These are phyloP conservation scores for Tirmania nivea DNA, from an alignment of 495 filamentous ascomycete species.

Conservation along the genomic window DNA sequence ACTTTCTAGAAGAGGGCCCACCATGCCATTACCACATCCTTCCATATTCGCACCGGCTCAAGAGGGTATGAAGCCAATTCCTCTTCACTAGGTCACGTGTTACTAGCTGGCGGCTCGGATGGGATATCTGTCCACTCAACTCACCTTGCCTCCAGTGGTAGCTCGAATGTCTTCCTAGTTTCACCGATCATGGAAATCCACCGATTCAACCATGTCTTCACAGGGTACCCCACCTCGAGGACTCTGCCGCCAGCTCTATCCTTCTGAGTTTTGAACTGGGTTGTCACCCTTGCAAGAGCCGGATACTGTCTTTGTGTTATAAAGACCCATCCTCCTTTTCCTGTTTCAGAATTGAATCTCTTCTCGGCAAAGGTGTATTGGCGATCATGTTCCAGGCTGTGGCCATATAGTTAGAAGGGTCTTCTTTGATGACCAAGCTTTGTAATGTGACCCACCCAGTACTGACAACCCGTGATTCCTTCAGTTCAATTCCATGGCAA, in stretches of 20 bases:
- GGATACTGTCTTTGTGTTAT: conserved; percentile 61
- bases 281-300: conserved; percentile 45
- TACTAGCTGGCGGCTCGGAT: not conserved
- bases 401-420: not conserved
- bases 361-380: conserved; percentile 35
- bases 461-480: conserved; percentile 38
- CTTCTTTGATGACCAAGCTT: not conserved
- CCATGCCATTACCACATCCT: conserved; percentile 42
- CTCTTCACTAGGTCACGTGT: not conserved
- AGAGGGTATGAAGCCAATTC: conserved; percentile 31
- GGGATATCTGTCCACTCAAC: not conserved
- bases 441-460: conserved; percentile 29
- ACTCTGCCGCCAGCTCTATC: conserved; percentile 14
- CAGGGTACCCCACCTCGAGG: not conserved
- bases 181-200: not conserved
- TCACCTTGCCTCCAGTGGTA: not conserved
- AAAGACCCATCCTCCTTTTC: conserved; percentile 44
- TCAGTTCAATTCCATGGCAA: conserved; percentile 58
- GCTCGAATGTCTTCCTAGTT: conserved; percentile 7
- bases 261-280: conserved; percentile 31
- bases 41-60: conserved; percentile 57
- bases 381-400: conserved; percentile 50
- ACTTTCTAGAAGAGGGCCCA: not conserved
- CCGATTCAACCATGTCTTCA: conserved; percentile 6
- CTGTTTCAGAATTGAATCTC: conserved; percentile 1